phyloP scores from a whole-genome alignment of 2,329 filamentous ascomycete genomes.

The Ophioceras dolichostomum region DNA sequence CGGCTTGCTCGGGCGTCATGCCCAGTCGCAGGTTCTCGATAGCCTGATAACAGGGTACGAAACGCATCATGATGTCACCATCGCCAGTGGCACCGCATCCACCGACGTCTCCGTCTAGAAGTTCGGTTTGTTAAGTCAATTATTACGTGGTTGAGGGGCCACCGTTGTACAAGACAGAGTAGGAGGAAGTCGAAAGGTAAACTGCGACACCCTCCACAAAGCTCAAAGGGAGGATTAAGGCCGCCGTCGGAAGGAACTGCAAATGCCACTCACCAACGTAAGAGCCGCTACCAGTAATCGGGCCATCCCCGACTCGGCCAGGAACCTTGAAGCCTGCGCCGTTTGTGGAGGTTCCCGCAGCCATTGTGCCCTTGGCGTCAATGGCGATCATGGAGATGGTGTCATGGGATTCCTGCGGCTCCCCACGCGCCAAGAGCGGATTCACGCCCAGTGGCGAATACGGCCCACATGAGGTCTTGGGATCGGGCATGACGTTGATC shows the following conservation, averaged over 20 bases:
- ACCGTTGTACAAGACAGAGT: background rate
- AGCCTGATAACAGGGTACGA: slow-evolving; percentile 44
- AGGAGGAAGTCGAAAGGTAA: background rate
- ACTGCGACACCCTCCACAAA: background rate
- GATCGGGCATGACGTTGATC: slow-evolving; percentile 30
- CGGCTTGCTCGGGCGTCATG: slow-evolving; percentile 33
- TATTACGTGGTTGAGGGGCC: too few species aligned
- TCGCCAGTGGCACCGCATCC: slow-evolving; percentile 45
- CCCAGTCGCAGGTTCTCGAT: slow-evolving; percentile 38
- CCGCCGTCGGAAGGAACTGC: background rate
- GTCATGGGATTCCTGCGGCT: slow-evolving; percentile 27
- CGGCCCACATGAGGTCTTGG: slow-evolving; percentile 29
- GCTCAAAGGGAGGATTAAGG: background rate
- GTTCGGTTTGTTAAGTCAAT: background rate
- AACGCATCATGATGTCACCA: slow-evolving; percentile 45
- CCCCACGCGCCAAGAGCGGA: background rate
- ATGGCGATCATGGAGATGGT: slow-evolving; percentile 41
- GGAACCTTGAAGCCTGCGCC: slow-evolving; percentile 41
- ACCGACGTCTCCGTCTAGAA: slow-evolving; percentile 33
- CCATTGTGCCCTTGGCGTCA: slow-evolving; percentile 29
- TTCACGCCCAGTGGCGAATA: slow-evolving; percentile 21
- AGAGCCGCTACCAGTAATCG: slow-evolving; percentile 39
- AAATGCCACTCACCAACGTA: slow-evolving; percentile 24
- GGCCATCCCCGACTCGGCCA: slow-evolving; percentile 42
- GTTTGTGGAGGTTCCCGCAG: slow-evolving; percentile 43